Evolutionary conservation across 2,329 filamentous ascomycete species (phyloP).

Genomic region (Grosmannia huntii): DNA sequence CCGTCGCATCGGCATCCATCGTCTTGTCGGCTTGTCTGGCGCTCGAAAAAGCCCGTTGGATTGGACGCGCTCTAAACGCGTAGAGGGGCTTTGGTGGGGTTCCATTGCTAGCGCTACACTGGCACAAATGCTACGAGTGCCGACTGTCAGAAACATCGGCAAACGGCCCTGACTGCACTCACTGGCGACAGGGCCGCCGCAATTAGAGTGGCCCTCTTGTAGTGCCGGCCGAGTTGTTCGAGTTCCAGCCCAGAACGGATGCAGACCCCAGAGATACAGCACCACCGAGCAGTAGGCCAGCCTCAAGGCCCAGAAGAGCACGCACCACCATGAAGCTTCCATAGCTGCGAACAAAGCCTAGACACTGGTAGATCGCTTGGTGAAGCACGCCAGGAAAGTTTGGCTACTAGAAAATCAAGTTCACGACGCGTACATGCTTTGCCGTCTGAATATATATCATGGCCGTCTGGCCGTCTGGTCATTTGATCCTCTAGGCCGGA

Average conservation of each 20-base stretch:
- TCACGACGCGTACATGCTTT: neutral
- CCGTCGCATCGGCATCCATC: conserved; percentile 9
- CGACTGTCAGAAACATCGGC: neutral
- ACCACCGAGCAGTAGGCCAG: conserved; percentile 51
- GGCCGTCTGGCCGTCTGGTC: neutral
- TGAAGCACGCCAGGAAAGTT: too few relatives aligned
- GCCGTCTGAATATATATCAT: neutral
- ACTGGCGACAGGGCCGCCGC: conserved; percentile 49
- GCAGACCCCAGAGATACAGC: conserved; percentile 51
- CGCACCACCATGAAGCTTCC: conserved; percentile 48
- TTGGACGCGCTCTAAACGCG: neutral
- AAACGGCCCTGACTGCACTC: neutral
- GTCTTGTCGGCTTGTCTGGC: neutral
- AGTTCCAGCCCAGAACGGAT: conserved; percentile 52
- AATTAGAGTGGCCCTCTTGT: conserved; percentile 58
- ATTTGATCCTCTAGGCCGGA: neutral
- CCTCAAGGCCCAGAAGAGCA: conserved; percentile 50
- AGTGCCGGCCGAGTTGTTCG: conserved; percentile 58
- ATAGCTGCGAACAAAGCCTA: conserved; percentile 40
- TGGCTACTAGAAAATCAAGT: too few relatives aligned
- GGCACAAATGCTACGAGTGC: conserved; percentile 11
- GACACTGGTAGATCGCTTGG: conserved; percentile 24
- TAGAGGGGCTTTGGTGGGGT: neutral
- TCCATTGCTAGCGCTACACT: conserved; percentile 40
- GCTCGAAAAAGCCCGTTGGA: neutral